Evolutionary conservation across 1,139 yeast species (phyloP).

Genomic region (Suhomyces maxii): DNA sequence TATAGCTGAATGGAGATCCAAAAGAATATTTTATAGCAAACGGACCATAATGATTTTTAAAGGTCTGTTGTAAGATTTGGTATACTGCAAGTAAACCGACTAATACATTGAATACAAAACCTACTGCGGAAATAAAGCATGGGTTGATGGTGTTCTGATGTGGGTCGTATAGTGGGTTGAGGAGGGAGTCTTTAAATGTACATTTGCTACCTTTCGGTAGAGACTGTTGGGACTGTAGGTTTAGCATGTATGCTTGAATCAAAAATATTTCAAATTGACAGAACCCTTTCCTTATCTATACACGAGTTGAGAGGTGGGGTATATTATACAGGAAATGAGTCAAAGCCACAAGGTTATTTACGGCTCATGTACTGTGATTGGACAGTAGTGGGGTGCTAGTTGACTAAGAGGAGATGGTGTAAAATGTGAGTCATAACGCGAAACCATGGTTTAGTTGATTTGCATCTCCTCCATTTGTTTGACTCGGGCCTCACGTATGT

Average conservation of each 20-base stretch:
- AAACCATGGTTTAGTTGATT: too few relatives aligned
- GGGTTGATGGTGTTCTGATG: constrained; percentile 33
- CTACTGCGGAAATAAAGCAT: constrained; percentile 28
- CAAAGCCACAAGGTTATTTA: not conserved
- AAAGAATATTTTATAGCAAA: constrained; percentile 29
- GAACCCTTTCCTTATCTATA: not conserved
- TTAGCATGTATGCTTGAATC: not conserved
- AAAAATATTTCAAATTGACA: not conserved
- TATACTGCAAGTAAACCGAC: constrained; percentile 16
- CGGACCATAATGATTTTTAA: constrained; percentile 28
- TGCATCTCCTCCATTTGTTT: too few relatives aligned
- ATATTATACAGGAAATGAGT: not conserved
- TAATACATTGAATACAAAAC: constrained; percentile 11
- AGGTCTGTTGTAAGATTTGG: constrained; percentile 21
- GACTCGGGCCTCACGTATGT: too few relatives aligned
- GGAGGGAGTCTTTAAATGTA: constrained; percentile 2
- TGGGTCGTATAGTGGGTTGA: constrained; percentile 25
- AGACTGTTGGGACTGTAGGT: not conserved
- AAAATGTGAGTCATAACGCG: too few relatives aligned
- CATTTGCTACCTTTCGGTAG: constrained; percentile 8
- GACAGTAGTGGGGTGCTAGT: too few relatives aligned
- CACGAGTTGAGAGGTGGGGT: not conserved
- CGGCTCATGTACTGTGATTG: not conserved
- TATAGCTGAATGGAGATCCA: constrained; percentile 26
- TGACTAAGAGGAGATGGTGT: too few relatives aligned